phyloP scores from a whole-genome alignment of 1,139 yeast species.

The Ogataea hybrid region DNA sequence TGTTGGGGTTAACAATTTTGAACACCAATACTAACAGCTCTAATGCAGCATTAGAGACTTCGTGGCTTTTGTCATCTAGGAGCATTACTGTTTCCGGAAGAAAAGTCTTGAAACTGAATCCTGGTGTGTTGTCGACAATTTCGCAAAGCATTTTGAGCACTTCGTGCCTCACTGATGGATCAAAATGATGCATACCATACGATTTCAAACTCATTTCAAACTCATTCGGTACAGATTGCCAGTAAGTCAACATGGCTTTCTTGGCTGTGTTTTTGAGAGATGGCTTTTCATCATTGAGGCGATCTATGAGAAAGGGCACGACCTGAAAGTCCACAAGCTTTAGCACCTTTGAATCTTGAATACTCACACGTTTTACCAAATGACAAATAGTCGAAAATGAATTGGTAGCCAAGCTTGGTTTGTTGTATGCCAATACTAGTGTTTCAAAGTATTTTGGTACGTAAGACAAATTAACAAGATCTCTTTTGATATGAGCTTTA shows the following conservation, averaged over 20 bases:
- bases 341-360: conserved; percentile 63
- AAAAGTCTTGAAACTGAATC: conserved; percentile 42
- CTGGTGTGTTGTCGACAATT: conserved; percentile 37
- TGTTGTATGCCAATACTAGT: conserved; percentile 45
- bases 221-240: conserved; percentile 59
- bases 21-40: conserved; percentile 41
- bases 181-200: conserved; percentile 48
- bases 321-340: conserved; percentile 47
- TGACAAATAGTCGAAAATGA: conserved; percentile 74
- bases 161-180: conserved; percentile 43
- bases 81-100: conserved; percentile 41
- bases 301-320: conserved; percentile 55
- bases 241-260: conserved; percentile 60
- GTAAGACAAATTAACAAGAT: conserved; percentile 51
- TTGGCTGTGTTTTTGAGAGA: conserved; percentile 48
- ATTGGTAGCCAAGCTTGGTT: conserved; percentile 37
- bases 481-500: conserved; percentile 70
- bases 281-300: conserved; percentile 48
- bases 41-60: conserved; percentile 36
- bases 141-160: conserved; percentile 38
- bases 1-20: conserved; percentile 34
- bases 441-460: conserved; percentile 61
- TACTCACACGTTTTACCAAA: conserved; percentile 69
- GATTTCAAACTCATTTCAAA: conserved; percentile 51
- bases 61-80: conserved; percentile 34